A percentile compares a stretch with the other conserved stretches of the same genome.
These are phyloP conservation scores for Catenaria anguillulae DNA, from an alignment of 371 early-diverging fungal genomes.

Conservation along the genomic window DNA sequence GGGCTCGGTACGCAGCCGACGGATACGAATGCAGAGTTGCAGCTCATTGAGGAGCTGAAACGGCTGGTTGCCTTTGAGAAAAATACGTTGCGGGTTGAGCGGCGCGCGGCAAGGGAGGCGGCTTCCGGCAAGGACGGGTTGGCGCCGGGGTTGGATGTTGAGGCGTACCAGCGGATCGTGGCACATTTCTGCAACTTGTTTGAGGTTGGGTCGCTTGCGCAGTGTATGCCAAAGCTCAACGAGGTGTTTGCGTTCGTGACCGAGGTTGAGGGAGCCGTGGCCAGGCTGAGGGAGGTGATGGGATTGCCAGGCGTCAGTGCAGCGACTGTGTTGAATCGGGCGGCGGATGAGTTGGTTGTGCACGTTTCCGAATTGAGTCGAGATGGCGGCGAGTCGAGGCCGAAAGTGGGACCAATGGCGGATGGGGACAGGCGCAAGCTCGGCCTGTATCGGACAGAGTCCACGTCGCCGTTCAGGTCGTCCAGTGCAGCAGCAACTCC, in stretches of 20 bases:
- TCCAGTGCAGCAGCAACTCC: no score
- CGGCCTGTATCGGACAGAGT: no score
- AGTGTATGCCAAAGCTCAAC: slow-evolving; percentile 15
- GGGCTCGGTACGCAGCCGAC: not conserved
- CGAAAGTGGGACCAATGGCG: no score
- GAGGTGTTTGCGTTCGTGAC: slow-evolving; percentile 18
- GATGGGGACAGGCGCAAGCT: no score
- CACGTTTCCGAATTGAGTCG: no score
- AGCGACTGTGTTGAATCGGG: not conserved
- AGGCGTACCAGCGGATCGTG: slow-evolving; percentile 4
- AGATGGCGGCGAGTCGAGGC: no score
- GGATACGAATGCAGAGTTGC: not conserved
- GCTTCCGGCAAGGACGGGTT: no score
- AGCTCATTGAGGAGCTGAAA: not conserved
- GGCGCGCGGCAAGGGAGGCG: no score
- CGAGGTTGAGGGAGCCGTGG: slow-evolving; percentile 10
- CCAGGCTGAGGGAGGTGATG: not conserved
- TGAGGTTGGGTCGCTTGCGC: slow-evolving; percentile 11
- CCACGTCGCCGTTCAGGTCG: no score
- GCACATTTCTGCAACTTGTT: slow-evolving; percentile 21
- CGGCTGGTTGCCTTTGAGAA: slow-evolving; percentile 2
- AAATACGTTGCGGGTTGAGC: not conserved
- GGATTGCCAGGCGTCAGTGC: not conserved
- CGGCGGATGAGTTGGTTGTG: not conserved
- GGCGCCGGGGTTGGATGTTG: not conserved